Evolutionary conservation across 306 rosid genomes (phyloP), one percentile per base, ranked within the genome.

Genomic region (Hippophae rhamnoides): DNA sequence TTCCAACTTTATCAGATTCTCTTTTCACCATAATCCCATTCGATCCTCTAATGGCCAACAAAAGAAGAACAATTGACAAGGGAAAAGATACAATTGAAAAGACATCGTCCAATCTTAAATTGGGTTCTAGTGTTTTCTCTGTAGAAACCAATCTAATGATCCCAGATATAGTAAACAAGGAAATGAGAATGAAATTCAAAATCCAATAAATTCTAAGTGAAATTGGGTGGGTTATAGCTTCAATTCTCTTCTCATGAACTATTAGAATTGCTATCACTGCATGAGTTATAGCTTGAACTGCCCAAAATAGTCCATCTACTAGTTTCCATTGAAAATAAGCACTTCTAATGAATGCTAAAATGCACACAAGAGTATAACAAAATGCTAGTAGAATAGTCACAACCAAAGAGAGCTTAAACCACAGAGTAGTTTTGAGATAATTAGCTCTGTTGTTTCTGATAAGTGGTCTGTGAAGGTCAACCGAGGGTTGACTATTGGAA

Each of bases 121-220:
- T 69, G 43, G 74, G 61, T 53, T 71, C 69, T 11, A 26, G 67
- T 8, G 63, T 47, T 41, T 53, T 79, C 56, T 53, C 60, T 50
- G 13, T 55, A 27, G 78, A 58, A 6, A 76, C 67, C 45, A 87
- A 74, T 52, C 98, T 96, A 9, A 78, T 56, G 45, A 85, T 70
- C 44, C 84, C 95, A 9, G 98, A 87, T 1, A 72, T 68, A 0
- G 86, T 40, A 52, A 92, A 83, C 81, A 92, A 60, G 48, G 83
- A 61, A 52, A 74, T 64, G 14, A 79, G 14, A 4, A 76, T 7
- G 52, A 76, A 87, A 62, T 62, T 79, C 0, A 69, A 77, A 60
- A 75, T 53, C 98, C 98, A 92, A 50, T 74, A 92, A 42, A 85
- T 45, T 59, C 98, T 76, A 69, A 87, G 83, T 10, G 93, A 68